phyloP scores from a whole-genome alignment of 2,329 filamentous ascomycete genomes.

The Escovopsis sp. region DNA sequence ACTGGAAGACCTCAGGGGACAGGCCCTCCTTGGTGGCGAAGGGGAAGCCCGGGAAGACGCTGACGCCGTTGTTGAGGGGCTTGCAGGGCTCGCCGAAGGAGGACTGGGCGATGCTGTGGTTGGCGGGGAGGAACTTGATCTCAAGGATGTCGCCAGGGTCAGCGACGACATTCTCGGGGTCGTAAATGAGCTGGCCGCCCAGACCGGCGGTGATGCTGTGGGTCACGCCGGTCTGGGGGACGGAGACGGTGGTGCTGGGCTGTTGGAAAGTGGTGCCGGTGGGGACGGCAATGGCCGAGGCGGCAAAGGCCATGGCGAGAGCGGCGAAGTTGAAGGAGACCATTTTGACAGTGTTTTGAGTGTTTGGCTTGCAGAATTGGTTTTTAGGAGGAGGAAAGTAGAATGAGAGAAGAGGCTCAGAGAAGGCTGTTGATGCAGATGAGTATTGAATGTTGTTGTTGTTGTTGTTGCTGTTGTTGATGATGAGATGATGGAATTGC shows the following conservation, averaged over 20 bases:
- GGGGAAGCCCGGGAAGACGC: constrained; percentile 18
- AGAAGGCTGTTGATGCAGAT: neutral
- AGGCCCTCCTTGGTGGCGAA: constrained; percentile 8
- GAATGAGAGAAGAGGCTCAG: neutral
- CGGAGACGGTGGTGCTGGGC: neutral
- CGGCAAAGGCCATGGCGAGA: constrained; percentile 2
- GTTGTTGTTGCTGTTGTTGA: neutral
- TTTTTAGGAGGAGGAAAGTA: neutral
- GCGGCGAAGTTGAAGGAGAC: constrained; percentile 2
- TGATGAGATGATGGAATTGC: neutral
- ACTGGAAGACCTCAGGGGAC: constrained; percentile 9
- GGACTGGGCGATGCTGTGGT: constrained; percentile 48
- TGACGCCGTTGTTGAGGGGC: constrained; percentile 35
- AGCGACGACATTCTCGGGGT: constrained; percentile 35
- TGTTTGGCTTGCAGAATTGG: neutral
- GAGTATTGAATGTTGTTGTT: neutral
- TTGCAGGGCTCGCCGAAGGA: constrained; percentile 44
- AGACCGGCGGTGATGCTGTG: constrained; percentile 4
- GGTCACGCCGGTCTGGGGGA: neutral
- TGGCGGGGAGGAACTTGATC: constrained; percentile 30
- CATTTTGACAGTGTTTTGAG: constrained; percentile 4
- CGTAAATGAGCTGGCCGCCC: constrained; percentile 26
- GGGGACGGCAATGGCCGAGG: constrained; percentile 1
- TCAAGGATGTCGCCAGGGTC: constrained; percentile 31
- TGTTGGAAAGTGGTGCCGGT: constrained; percentile 2